Percentiles rank a stretch among this genome's conserved stretches.
Evolutionary conservation across 2,329 filamentous ascomycete genomes (phyloP).

Genomic region (Aspergillus arachidicola): DNA sequence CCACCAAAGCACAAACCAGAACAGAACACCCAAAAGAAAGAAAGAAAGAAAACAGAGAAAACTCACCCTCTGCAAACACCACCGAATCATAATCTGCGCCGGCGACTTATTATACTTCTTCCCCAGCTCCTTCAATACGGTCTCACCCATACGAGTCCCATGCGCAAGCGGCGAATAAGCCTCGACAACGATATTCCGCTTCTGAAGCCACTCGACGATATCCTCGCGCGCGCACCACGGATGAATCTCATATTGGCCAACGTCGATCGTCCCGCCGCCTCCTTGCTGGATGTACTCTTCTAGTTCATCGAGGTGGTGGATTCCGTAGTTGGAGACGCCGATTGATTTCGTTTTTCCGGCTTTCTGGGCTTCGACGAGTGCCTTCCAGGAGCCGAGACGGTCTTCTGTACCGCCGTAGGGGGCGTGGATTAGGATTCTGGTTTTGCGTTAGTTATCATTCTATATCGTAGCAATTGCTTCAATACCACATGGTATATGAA

Average conservation of each 20-base stretch:
- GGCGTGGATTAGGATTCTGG: conserved; percentile 68
- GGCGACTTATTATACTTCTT: conserved; percentile 70
- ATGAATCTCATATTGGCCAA: conserved; percentile 82
- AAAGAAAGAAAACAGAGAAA: conserved; percentile 24
- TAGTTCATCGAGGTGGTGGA: conserved; percentile 73
- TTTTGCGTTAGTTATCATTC: background rate
- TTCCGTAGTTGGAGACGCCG: conserved; percentile 78
- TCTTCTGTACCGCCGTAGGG: conserved; percentile 73
- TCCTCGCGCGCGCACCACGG: conserved; percentile 75
- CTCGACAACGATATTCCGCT: conserved; percentile 70
- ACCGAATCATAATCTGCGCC: conserved; percentile 75
- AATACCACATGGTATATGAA: too few relatives aligned
- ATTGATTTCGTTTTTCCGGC: conserved; percentile 71
- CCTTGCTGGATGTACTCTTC: conserved; percentile 56
- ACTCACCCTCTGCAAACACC: conserved; percentile 76
- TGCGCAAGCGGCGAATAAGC: conserved; percentile 79
- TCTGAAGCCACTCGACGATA: conserved; percentile 67
- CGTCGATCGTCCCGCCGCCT: conserved; percentile 64
- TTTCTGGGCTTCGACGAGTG: conserved; percentile 73
- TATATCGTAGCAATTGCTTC: too few relatives aligned
- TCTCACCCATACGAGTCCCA: conserved; percentile 69
- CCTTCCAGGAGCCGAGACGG: conserved; percentile 72
- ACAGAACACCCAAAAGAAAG: background rate
- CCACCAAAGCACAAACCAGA: conserved; percentile 4
- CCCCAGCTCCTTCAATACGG: conserved; percentile 62